Evolutionary conservation across 1,284 basidiomycete species (phyloP).

Genomic region (Leccinum griseonigrum): DNA sequence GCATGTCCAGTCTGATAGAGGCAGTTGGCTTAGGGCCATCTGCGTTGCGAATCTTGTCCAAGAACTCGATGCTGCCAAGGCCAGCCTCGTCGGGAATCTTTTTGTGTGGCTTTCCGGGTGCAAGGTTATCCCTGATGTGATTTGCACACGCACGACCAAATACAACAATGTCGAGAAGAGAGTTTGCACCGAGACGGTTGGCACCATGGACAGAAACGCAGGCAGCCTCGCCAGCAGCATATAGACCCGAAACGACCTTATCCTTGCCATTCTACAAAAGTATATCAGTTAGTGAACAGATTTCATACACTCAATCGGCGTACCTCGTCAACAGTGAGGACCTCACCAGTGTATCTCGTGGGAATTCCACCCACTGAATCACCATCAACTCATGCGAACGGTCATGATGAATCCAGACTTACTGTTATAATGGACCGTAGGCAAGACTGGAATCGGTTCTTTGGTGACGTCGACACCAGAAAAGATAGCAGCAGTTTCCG

Average conservation of each 20-base stretch:
- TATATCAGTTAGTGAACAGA: constrained; percentile 1
- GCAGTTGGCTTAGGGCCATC: constrained; percentile 86
- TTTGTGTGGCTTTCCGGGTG: constrained; percentile 92
- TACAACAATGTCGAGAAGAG: constrained; percentile 97
- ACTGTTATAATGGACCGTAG: constrained; percentile 97
- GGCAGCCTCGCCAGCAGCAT: constrained; percentile 98
- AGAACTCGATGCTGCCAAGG: constrained; percentile 80
- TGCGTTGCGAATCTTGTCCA: constrained; percentile 87
- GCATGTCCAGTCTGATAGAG: constrained; percentile 92
- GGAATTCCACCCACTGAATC: constrained; percentile 96
- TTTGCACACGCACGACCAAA: constrained; percentile 98
- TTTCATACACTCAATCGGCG: background rate
- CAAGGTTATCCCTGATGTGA: constrained; percentile 92
- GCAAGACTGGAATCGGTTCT: constrained; percentile 96
- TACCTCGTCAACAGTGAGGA: constrained; percentile 78
- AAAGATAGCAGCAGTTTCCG: constrained; percentile 99
- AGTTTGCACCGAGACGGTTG: constrained; percentile 99
- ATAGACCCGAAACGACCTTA: constrained; percentile 93
- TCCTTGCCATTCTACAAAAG: constrained; percentile 74
- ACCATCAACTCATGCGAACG: constrained; percentile 17
- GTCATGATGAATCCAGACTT: constrained; percentile 30
- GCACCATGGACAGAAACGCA: constrained; percentile 99
- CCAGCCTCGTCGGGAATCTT: constrained; percentile 87
- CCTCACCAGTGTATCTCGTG: constrained; percentile 98
- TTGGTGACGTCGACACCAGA: constrained; percentile 99